phyloP scores from a whole-genome alignment of 75 land plant species.

The Pinus tabuliformis region DNA sequence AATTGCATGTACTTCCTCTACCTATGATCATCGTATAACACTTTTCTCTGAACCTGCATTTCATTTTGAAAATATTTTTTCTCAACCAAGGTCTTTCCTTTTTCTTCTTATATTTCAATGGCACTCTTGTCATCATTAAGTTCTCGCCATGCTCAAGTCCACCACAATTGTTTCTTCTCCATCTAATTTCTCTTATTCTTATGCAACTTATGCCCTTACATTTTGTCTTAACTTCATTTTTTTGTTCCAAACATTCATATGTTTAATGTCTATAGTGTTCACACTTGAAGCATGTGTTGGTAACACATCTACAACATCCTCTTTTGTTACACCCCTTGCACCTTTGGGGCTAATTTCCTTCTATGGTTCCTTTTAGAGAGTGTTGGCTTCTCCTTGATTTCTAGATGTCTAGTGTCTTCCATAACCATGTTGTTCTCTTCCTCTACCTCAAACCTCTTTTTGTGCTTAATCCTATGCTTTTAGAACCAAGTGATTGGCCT shows the following conservation, averaged over 20 bases:
- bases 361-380: not conserved
- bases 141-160: not conserved
- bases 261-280: not conserved
- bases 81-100: not conserved
- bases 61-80: not conserved
- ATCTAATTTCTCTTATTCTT: not conserved
- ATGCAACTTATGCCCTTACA: not conserved
- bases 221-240: not conserved
- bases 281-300: not conserved
- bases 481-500: not conserved
- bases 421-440: not conserved
- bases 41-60: not conserved
- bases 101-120: not conserved
- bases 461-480: not conserved
- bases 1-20: not conserved
- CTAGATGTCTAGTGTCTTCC: not conserved
- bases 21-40: not conserved
- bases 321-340: not conserved
- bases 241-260: not conserved
- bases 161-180: not conserved
- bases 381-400: not conserved
- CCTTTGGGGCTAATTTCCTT: not conserved
- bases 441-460: not conserved
- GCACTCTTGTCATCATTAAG: not conserved
- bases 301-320: not conserved